Percentiles rank a stretch among this genome's conserved stretches.
Conservation (phyloP, 495 filamentous ascomycete genomes). For the Pyrenopolyporus hunteri region DNA sequence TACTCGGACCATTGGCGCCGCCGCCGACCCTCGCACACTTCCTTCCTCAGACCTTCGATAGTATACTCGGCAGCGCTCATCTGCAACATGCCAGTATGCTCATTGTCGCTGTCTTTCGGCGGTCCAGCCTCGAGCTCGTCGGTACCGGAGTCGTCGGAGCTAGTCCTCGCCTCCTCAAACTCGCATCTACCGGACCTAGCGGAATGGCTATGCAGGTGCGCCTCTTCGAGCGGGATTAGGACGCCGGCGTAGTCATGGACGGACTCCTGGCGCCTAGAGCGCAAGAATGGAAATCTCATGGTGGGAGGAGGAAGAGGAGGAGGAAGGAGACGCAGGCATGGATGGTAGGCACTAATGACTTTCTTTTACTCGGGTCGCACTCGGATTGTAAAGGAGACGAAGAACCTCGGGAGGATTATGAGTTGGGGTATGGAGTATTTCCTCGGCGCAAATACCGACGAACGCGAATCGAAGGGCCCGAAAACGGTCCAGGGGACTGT, state of each 20-base stretch:
- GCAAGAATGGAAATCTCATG: slow-evolving; percentile 34
- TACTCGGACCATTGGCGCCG: slow-evolving; percentile 54
- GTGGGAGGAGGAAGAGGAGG: slow-evolving; percentile 1
- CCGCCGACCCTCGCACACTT: slow-evolving; percentile 50
- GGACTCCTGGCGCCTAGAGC: slow-evolving; percentile 43
- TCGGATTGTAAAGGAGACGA: neutral
- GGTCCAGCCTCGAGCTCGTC: slow-evolving; percentile 37
- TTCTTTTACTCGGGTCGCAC: too few species aligned
- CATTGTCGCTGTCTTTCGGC: slow-evolving; percentile 45
- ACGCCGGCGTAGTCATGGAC: slow-evolving; percentile 52
- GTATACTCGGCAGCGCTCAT: slow-evolving; percentile 55
- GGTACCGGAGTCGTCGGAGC: slow-evolving; percentile 25
- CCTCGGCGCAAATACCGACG: neutral
- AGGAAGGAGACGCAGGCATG: slow-evolving; percentile 1
- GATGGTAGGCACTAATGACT: slow-evolving; percentile 9
- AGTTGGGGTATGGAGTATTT: slow-evolving; percentile 7
- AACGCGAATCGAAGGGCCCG: slow-evolving; percentile 8
- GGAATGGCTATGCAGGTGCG: slow-evolving; percentile 55
- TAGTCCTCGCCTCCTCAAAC: slow-evolving; percentile 41
- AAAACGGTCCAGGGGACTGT: slow-evolving; percentile 24
- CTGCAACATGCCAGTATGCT: slow-evolving; percentile 49
- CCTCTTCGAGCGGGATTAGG: slow-evolving; percentile 55
- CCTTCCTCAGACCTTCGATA: slow-evolving; percentile 55
- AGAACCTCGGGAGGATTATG: neutral
- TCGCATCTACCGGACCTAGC: slow-evolving; percentile 44